These are phyloP conservation scores for Lachnellula occidentalis DNA, from an alignment of 2,329 filamentous ascomycete genomes.

Conservation along the genomic window DNA sequence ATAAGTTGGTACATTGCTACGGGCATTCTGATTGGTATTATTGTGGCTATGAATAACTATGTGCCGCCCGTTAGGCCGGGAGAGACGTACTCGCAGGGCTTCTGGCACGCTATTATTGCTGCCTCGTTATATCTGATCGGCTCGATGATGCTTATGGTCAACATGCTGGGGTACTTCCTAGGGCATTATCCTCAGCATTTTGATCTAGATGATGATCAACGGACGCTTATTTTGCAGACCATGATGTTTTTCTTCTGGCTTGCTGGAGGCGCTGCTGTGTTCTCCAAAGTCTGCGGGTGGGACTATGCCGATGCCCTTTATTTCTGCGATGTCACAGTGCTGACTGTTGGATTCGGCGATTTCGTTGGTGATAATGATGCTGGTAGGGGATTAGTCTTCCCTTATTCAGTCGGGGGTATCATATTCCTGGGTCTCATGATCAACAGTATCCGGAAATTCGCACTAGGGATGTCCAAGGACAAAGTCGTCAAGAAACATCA, in stretches of 20 bases:
- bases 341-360: constrained; percentile 59
- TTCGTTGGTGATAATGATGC: constrained; percentile 48
- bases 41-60: constrained; percentile 51
- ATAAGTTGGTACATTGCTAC: constrained; percentile 60
- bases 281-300: constrained; percentile 52
- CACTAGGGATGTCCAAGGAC: constrained; percentile 51
- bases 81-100: constrained; percentile 59
- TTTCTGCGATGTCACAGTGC: constrained; percentile 56
- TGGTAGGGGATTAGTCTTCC: constrained; percentile 56
- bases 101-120: constrained; percentile 64
- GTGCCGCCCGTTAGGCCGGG: constrained; percentile 39
- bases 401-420: constrained; percentile 62
- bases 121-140: constrained; percentile 57
- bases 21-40: constrained; percentile 53
- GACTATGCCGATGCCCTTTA: constrained; percentile 55
- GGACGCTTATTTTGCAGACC: constrained; percentile 65
- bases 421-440: constrained; percentile 66
- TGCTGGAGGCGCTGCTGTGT: constrained; percentile 57
- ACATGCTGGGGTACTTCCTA: constrained; percentile 64
- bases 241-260: constrained; percentile 68
- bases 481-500: constrained; percentile 58
- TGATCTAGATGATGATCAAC: constrained; percentile 58
- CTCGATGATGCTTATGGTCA: constrained; percentile 58
- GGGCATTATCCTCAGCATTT: constrained; percentile 66
- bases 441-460: constrained; percentile 57